Conservation (phyloP, 2,329 filamentous ascomycete genomes). For the Aspergillus sp. region DNA sequence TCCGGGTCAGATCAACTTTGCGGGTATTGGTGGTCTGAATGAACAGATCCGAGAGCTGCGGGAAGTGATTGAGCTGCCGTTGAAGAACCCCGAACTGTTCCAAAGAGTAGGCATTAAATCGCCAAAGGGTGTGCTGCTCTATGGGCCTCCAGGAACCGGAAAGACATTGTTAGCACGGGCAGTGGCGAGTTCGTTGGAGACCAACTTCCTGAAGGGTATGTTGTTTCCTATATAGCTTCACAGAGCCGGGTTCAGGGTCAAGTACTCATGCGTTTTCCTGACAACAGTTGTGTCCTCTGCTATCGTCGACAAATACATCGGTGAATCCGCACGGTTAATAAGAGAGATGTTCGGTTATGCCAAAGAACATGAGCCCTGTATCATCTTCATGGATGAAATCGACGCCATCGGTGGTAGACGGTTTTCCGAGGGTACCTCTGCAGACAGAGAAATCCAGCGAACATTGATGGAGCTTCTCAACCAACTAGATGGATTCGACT, state of each 20-base stretch:
- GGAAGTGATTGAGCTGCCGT: conserved; percentile 93
- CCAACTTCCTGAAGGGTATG: conserved; percentile 93
- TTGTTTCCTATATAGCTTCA: not conserved
- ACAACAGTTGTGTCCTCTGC: conserved; percentile 84
- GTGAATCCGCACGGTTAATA: conserved; percentile 92
- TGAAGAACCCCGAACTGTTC: conserved; percentile 99
- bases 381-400: conserved; percentile 99
- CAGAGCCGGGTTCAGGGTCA: no score
- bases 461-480: conserved; percentile 98
- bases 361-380: conserved; percentile 98
- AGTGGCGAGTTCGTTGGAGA: conserved; percentile 92
- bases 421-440: conserved; percentile 95
- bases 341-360: conserved; percentile 99
- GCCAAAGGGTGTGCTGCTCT: conserved; percentile 91
- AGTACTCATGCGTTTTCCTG: conserved; percentile 1
- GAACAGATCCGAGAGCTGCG: conserved; percentile 96
- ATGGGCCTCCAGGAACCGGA: conserved; percentile 91
- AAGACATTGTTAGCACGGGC: conserved; percentile 93
- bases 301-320: conserved; percentile 99
- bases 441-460: conserved; percentile 95
- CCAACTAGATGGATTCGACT: conserved; percentile 97
- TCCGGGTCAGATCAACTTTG: conserved; percentile 94
- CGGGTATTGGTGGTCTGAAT: conserved; percentile 92
- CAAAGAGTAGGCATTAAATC: conserved; percentile 96
- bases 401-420: conserved; percentile 94